Evolutionary conservation across 306 rosid species (phyloP).

Genomic region (Cucumis melo): DNA sequence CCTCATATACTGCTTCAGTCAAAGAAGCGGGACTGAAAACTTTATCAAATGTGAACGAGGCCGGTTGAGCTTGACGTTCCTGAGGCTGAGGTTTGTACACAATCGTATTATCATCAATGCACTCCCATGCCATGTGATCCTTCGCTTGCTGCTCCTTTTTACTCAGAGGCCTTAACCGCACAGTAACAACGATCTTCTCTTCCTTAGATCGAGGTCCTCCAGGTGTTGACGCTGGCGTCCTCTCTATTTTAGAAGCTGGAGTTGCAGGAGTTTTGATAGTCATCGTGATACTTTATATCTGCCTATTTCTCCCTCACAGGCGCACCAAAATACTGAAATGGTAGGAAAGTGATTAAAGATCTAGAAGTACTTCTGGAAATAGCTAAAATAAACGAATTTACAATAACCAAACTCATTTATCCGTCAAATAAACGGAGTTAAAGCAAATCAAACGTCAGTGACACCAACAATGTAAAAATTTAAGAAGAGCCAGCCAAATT

Average conservation of each 20-base stretch:
- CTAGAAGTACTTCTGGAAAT: neutral
- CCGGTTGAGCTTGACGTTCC: slow-evolving; percentile 58
- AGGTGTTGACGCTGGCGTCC: slow-evolving; percentile 77
- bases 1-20: slow-evolving; percentile 84
- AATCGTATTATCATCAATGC: slow-evolving; percentile 58
- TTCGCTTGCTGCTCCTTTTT: slow-evolving; percentile 77
- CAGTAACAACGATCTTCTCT: slow-evolving; percentile 94
- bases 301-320: neutral
- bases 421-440: neutral
- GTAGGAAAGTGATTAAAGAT: neutral
- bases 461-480: neutral
- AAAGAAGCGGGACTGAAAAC: slow-evolving; percentile 62
- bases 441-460: neutral
- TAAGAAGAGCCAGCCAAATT: neutral
- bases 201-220: slow-evolving; percentile 66
- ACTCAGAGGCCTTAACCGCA: slow-evolving; percentile 79
- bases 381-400: neutral
- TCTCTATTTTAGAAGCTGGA: slow-evolving; percentile 75
- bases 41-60: slow-evolving; percentile 78
- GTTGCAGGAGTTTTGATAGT: slow-evolving; percentile 82
- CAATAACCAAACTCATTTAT: neutral
- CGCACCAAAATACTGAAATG: neutral
- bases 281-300: slow-evolving; percentile 27
- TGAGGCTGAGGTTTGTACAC: slow-evolving; percentile 46
- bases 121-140: slow-evolving; percentile 97